Evolutionary conservation across 2,329 filamentous ascomycete species (phyloP), one percentile per base, ranked within the genome.

Genomic region (Talaromyces marneffei): DNA sequence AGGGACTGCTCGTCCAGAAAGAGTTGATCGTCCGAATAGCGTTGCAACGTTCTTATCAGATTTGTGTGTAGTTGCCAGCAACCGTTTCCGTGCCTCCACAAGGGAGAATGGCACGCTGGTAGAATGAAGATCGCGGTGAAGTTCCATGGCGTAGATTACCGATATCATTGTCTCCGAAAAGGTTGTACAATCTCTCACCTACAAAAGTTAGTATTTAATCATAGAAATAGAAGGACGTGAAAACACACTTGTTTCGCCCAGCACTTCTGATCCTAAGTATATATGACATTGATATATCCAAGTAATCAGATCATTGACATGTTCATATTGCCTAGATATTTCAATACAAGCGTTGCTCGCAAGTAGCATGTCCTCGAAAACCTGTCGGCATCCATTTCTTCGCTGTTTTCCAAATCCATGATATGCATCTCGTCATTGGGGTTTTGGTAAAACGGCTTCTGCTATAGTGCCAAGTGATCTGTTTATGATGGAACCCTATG

Each of bases 1-100:
- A 65, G 35, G 2, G 42, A 8, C 9, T 27, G 39, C 59, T 60
- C 33, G 62, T 65, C 59, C 0, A 65, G 52, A 33, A 67, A 62
- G 9, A 70, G 63, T 25, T 68, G 66, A 3, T 70, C 67, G 40
- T 70, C 66, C 31, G 67, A 67, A 57, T 29, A 71, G 66, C 4
- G 67, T 71, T 8, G 70, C 65, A 7, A 70, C 60, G 9, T 63
- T 67, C 59, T 71, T 72, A 57, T 72, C 71, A 6, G 65, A 55
- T 33, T 63, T 66, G 50, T 70, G 69, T 20, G 67, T 64, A 5
- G 62, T 60, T 14, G 68, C 65, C 59, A 72, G 67, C 6, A 67
- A 63, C 46, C 68, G 63, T 53, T 67, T 70, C 25, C 70, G 66
- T 25, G 67, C 66, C 40, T 72, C 66, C 3, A 59, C 64, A 25